Conservation (phyloP, 768 basidiomycete species). For the Lactifluus volemus region DNA sequence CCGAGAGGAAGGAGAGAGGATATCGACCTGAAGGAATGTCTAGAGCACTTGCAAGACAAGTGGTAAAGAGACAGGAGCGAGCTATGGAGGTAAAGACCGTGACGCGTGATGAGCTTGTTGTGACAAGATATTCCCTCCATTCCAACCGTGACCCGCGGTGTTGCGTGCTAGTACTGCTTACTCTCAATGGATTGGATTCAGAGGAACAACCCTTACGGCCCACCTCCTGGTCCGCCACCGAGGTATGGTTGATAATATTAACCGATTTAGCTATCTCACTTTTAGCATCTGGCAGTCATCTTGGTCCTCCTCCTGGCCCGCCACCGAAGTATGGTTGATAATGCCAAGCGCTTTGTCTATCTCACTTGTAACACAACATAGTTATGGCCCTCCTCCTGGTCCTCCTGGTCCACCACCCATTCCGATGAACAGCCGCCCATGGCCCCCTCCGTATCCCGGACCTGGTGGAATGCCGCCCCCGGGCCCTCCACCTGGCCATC, state of each 20-base stretch:
- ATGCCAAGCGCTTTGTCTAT: no score
- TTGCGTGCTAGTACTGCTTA: no score
- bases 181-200: no score
- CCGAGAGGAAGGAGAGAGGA: no score
- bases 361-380: no score
- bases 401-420: constrained; percentile 13
- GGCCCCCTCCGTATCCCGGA: constrained; percentile 5
- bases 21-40: background rate
- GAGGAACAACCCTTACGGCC: constrained; percentile 12
- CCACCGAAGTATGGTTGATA: no score
- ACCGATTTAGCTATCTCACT: background rate
- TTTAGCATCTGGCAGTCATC: background rate
- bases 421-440: constrained; percentile 12
- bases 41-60: background rate
- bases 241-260: constrained; percentile 8
- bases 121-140: no score
- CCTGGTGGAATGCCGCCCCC: background rate
- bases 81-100: background rate
- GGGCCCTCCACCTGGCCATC: constrained; percentile 17
- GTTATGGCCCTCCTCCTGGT: background rate
- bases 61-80: background rate
- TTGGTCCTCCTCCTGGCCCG: background rate
- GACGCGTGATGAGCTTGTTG: no score
- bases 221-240: constrained; percentile 21
- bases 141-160: no score